phyloP scores from a whole-genome alignment of 495 filamentous ascomycete genomes.

The Clavariopsis aquatica region DNA sequence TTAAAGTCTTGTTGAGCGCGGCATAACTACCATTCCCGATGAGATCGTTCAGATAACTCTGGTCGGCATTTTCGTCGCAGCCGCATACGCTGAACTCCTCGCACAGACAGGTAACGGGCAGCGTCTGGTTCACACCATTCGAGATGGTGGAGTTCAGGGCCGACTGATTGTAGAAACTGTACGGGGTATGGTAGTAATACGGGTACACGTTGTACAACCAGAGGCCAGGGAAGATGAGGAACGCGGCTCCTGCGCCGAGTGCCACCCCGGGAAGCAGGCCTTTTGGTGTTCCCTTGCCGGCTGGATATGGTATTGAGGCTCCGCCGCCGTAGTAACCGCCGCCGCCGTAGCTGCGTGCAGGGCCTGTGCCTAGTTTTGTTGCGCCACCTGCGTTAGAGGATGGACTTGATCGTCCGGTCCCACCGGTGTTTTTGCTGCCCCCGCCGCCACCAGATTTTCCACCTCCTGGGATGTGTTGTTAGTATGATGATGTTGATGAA shows the following conservation, averaged over 20 bases:
- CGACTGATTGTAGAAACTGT: constrained; percentile 60
- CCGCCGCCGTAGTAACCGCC: constrained; percentile 80
- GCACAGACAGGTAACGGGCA: constrained; percentile 76
- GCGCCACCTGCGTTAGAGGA: constrained; percentile 62
- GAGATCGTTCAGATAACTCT: constrained; percentile 59
- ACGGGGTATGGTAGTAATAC: constrained; percentile 68
- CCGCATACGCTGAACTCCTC: constrained; percentile 69
- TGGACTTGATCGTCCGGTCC: constrained; percentile 16
- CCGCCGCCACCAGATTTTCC: constrained; percentile 32
- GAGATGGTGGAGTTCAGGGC: constrained; percentile 42
- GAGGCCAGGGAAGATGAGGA: constrained; percentile 63
- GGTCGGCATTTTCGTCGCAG: constrained; percentile 73
- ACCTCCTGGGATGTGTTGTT: constrained; percentile 40
- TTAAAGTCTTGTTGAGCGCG: constrained; percentile 62
- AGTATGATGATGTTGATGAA: not conserved
- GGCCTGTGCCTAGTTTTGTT: constrained; percentile 66
- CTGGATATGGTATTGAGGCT: constrained; percentile 63
- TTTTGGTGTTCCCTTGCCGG: constrained; percentile 58
- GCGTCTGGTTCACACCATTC: constrained; percentile 61
- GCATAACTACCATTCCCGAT: constrained; percentile 65
- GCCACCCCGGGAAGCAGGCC: constrained; percentile 62
- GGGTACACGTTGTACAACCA: constrained; percentile 67
- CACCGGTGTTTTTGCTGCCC: too few relatives aligned
- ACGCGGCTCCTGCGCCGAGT: constrained; percentile 54
- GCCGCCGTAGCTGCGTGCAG: constrained; percentile 62